Base-by-base conservation (phyloP, 2,329 filamentous ascomycete species). In the Nemania sp. region DNA sequence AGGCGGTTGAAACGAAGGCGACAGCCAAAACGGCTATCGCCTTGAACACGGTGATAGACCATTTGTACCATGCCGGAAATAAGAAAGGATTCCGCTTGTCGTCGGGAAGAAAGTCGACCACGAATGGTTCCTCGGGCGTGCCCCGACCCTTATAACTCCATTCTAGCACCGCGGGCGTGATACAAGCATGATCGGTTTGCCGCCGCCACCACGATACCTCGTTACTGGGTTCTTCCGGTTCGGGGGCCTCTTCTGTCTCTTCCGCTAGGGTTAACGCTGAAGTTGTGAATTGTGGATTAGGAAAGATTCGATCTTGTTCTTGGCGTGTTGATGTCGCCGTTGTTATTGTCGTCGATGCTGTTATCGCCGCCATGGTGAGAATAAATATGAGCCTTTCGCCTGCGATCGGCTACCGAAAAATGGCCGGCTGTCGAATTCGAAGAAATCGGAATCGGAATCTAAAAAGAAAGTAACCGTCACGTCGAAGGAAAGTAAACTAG, bases 1-100 rank as follows among this genome's bases (percentile, higher is more conserved):
- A 89, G 26, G 86, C 86, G 1, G 84, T 86, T 15, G 85, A 88
- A 49, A 83, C 82, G 62, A 91, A 87, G 2, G 88, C 77, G 24
- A 90, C 86, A 23, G 80, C 86, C 37, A 91, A 77, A 1, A 86
- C 88, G 12, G 87, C 82, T 23, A 87, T 63, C 11, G 87, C 86
- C 52, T 86, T 81, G 34, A 86, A 68, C 47, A 81, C 65, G 1
- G 85, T 87, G 59, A 87, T 81, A 24, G 68, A 66, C 87, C 88
- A 91, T 73, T 90, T 90, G 26, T 43, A 56, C 55, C 55, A 61
- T 28, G 49, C 37, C 17, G 58, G 55, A 14, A 84, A 88, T 43
- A 75, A 74, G 77, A 86, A 80, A 1, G 88, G 86, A 68, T 91
- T 88, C 59, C 82, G 80, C 8, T 80, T 79, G 67, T 91, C 88